Conservation (phyloP, 345 rosid genomes). For the Camelina neglecta region DNA sequence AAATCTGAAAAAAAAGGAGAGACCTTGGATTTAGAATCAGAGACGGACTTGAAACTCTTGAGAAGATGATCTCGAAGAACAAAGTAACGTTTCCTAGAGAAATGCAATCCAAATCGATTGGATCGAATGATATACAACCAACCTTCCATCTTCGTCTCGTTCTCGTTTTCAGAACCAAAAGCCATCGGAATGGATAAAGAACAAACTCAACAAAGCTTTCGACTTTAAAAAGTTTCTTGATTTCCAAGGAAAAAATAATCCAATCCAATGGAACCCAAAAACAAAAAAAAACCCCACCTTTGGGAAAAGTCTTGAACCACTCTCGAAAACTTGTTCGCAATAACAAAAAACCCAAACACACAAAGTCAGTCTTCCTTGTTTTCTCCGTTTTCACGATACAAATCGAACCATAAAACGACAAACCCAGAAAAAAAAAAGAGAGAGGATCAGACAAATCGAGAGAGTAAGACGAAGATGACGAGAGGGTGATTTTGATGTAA, state of each 20-base stretch:
- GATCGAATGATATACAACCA: slow-evolving; percentile 83
- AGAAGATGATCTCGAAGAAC: slow-evolving; percentile 71
- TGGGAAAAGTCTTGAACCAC: slow-evolving; percentile 3
- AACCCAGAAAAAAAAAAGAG: not conserved
- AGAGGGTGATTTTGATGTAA: not conserved
- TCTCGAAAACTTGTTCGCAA: slow-evolving; percentile 13
- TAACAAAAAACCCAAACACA: not conserved
- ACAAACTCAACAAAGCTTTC: not conserved
- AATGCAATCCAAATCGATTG: slow-evolving; percentile 81
- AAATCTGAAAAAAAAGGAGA: not conserved
- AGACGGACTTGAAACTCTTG: slow-evolving; percentile 71
- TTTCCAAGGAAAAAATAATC: slow-evolving; percentile 27
- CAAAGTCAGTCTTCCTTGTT: slow-evolving; percentile 7
- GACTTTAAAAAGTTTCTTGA: slow-evolving; percentile 33
- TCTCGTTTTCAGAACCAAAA: slow-evolving; percentile 41
- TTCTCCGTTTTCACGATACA: slow-evolving; percentile 27
- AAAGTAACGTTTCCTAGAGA: slow-evolving; percentile 84
- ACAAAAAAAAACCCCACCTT: not conserved
- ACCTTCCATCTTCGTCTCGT: slow-evolving; percentile 75
- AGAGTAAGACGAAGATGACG: slow-evolving; percentile 13
- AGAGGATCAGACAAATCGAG: not conserved
- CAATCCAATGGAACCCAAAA: not conserved
- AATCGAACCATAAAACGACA: slow-evolving; percentile 31
- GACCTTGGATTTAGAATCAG: slow-evolving; percentile 66
- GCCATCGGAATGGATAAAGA: slow-evolving; percentile 45